Percentiles rank a stretch among this genome's conserved stretches.
These are phyloP conservation scores for Aspergillus carbonarius DNA, from an alignment of 2,329 filamentous ascomycete genomes.

Conservation along the genomic window DNA sequence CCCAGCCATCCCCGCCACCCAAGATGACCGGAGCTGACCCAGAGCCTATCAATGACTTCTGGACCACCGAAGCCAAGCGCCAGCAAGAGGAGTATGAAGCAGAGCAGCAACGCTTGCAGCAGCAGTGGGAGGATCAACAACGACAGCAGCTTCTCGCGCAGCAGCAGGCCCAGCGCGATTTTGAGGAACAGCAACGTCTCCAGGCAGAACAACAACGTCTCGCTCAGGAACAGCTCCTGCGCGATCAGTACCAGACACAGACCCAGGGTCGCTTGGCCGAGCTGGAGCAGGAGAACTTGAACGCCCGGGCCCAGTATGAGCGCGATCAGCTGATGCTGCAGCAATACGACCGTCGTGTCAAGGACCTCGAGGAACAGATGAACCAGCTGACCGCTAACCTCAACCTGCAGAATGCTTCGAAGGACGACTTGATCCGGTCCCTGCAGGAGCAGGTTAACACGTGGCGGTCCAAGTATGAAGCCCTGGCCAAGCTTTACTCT, in stretches of 20 bases:
- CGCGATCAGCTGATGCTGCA: conserved; percentile 96
- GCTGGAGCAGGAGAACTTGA: conserved; percentile 90
- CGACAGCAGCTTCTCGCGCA: conserved; percentile 78
- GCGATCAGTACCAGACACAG: conserved; percentile 87
- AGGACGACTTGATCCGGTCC: conserved; percentile 89
- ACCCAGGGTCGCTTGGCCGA: conserved; percentile 95
- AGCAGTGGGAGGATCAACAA: conserved; percentile 80
- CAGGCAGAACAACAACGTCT: conserved; percentile 86
- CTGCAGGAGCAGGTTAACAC: conserved; percentile 97
- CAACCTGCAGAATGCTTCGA: conserved; percentile 80
- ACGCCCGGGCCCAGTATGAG: conserved; percentile 91
- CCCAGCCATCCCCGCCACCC: conserved; percentile 66
- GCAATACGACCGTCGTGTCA: conserved; percentile 93
- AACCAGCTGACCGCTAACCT: conserved; percentile 77
- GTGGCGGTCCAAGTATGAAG: conserved; percentile 96
- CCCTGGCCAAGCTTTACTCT: conserved; percentile 93
- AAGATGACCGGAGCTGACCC: conserved; percentile 70
- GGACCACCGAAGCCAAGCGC: conserved; percentile 87
- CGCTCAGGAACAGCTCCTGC: conserved; percentile 84
- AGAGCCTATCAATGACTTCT: conserved; percentile 95
- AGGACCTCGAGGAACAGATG: conserved; percentile 86
- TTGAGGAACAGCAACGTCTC: conserved; percentile 88
- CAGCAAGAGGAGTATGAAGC: conserved; percentile 95
- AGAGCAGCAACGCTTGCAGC: conserved; percentile 83
- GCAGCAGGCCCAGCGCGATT: conserved; percentile 85